These are phyloP conservation scores for Pythium aquatile DNA, from an alignment of 352 stramenopile species.

Conservation along the genomic window DNA sequence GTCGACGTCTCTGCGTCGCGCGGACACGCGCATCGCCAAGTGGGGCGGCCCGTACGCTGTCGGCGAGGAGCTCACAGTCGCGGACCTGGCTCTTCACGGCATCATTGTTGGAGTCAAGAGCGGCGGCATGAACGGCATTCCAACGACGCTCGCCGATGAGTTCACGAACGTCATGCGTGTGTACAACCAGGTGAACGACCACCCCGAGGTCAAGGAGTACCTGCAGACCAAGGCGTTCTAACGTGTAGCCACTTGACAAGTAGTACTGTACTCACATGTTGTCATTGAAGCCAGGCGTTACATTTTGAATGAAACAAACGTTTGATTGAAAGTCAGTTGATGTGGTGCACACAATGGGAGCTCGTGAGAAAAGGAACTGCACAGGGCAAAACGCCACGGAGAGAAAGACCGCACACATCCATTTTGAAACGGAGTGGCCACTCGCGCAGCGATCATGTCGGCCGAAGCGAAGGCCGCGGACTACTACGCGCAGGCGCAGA, in stretches of 20 bases:
- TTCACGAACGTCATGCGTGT: constrained; percentile 30
- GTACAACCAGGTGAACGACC: constrained; percentile 28
- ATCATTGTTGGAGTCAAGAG: constrained; percentile 27
- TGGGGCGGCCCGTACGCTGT: constrained; percentile 22
- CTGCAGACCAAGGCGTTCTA: constrained; percentile 27
- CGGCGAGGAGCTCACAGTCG: constrained; percentile 26
- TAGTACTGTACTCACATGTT: constrained; percentile 4
- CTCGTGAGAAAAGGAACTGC: constrained; percentile 2
- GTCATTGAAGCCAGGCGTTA: constrained; percentile 14
- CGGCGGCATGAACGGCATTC: constrained; percentile 29
- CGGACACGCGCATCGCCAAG: constrained; percentile 17
- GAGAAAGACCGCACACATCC: not conserved
- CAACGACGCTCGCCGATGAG: constrained; percentile 23
- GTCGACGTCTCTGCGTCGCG: constrained; percentile 6
- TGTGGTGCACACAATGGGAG: constrained; percentile 6
- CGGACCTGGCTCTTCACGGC: constrained; percentile 35
- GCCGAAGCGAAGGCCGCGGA: constrained; percentile 73
- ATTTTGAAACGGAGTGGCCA: constrained; percentile 10
- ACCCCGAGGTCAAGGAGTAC: constrained; percentile 40
- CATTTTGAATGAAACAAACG: constrained; percentile 9
- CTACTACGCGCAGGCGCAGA: constrained; percentile 83
- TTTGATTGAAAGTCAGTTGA: constrained; percentile 6
- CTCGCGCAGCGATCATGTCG: constrained; percentile 38
- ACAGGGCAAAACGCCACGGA: not conserved
- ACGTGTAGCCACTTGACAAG: not conserved